Evolutionary conservation across 2,329 filamentous ascomycete species (phyloP), one percentile per base, ranked within the genome.

Genomic region (Calonectria pteridis): DNA sequence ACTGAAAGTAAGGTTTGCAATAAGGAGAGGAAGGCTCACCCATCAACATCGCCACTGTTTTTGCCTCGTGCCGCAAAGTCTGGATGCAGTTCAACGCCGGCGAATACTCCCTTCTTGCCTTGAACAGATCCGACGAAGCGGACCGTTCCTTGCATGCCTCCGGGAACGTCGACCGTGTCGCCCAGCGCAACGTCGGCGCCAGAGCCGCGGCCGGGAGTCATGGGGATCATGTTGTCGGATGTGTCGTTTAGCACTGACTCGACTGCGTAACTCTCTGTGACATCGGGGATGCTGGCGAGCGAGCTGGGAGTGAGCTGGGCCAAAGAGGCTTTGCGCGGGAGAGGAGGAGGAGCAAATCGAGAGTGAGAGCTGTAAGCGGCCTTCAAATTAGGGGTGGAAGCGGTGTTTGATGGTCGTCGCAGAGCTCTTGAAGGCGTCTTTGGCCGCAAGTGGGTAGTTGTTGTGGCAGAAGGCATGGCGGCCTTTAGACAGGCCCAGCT

Each of bases 41-140:
- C 97, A 79, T 98, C 96, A 69, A 98, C 97, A 84, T 98, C 96
- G 76, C 97, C 97, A 81, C 91, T 97, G 82, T 99, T 99, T 88
- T 99, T 99, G 40, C 97, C 97, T 82, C 94, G 91, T 66, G 89
- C 85, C 40, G 95, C 94, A 86, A 93, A 97, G 78, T 98, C 94
- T 67, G 91, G 88, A 80, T 93, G 92, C 76, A 99, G 89, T 85
- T 99, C 97, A 43, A 99, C 94, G 58, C 97, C 97, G 37, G 95
- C 95, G 87, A 99, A 99, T 26, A 91, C 91, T 65, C 97, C 97
- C 78, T 94, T 95, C 87, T 98, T 98, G 76, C 96, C 96, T 79
- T 93, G 91, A 50, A 99, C 96, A 49, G 89, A 88, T 55, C 97
- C 97, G 75, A 98, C 88, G 82, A 98, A 99, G 83, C 94, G 96